These are phyloP conservation scores for Oleoguttula mirabilis DNA, from an alignment of 495 filamentous ascomycete genomes.

Conservation along the genomic window DNA sequence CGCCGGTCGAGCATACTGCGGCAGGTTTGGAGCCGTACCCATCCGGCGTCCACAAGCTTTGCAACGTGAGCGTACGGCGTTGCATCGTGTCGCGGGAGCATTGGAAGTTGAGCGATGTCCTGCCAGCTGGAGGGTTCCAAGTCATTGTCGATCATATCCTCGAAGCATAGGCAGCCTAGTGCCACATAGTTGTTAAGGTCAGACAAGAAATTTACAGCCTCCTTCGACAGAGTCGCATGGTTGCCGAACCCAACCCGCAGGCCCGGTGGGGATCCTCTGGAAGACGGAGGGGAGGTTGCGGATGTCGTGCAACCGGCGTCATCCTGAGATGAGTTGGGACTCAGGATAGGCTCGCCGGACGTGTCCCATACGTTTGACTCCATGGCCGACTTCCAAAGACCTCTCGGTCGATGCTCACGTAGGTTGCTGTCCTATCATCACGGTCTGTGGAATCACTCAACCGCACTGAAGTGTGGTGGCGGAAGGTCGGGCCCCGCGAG, in stretches of 20 bases:
- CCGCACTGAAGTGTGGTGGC: too few relatives aligned
- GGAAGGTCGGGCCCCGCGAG: too few relatives aligned
- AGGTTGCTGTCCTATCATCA: too few relatives aligned
- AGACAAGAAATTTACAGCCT: not conserved
- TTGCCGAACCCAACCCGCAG: not conserved
- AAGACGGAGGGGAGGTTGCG: too few relatives aligned
- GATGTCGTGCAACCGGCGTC: too few relatives aligned
- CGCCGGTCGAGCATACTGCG: constrained; percentile 1
- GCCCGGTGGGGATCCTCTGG: too few relatives aligned
- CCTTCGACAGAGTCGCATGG: not conserved
- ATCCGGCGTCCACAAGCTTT: constrained; percentile 9
- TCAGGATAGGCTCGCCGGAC: too few relatives aligned
- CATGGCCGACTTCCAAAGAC: too few relatives aligned
- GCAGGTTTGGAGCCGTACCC: constrained; percentile 7
- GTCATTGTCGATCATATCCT: not conserved
- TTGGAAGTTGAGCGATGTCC: constrained; percentile 3
- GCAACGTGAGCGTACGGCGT: not conserved
- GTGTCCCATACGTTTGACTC: too few relatives aligned
- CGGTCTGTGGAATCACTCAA: too few relatives aligned
- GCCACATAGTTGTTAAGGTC: constrained; percentile 5
- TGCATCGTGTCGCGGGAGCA: not conserved
- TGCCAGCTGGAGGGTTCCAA: constrained; percentile 1
- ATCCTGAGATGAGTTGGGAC: too few relatives aligned
- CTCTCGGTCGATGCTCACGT: too few relatives aligned
- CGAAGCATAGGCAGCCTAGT: constrained; percentile 1